Percentiles rank a stretch among this genome's conserved stretches.
These are phyloP conservation scores for Saccharomycopsis hybrid DNA, from an alignment of 1,139 yeast species.

Conservation along the genomic window DNA sequence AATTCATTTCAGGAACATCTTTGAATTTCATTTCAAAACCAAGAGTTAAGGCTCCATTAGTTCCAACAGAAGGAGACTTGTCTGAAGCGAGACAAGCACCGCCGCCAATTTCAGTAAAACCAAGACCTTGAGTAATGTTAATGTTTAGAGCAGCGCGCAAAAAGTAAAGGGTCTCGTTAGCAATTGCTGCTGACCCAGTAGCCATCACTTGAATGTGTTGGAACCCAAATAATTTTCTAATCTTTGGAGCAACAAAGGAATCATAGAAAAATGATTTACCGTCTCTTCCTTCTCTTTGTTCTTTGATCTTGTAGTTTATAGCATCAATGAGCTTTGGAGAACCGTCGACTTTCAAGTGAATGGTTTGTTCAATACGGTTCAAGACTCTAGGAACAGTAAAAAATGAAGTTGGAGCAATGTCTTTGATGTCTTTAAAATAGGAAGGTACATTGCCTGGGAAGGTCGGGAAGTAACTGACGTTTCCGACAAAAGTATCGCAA, in stretches of 20 bases:
- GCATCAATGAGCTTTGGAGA: constrained; percentile 31
- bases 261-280: constrained; percentile 16
- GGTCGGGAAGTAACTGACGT: constrained; percentile 37
- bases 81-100: constrained; percentile 34
- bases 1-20: constrained; percentile 55
- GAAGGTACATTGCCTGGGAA: constrained; percentile 25
- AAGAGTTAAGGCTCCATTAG: constrained; percentile 46
- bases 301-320: constrained; percentile 29
- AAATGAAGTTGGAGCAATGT: constrained; percentile 43
- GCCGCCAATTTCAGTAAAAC: constrained; percentile 51
- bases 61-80: constrained; percentile 34
- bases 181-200: constrained; percentile 58
- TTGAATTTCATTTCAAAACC: constrained; percentile 45
- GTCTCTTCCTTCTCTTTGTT: constrained; percentile 23
- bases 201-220: constrained; percentile 36
- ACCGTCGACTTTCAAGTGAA: constrained; percentile 30
- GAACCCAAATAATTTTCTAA: constrained; percentile 46
- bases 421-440: constrained; percentile 47
- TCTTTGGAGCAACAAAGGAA: constrained; percentile 29
- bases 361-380: constrained; percentile 46
- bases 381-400: constrained; percentile 57
- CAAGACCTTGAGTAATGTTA: constrained; percentile 47
- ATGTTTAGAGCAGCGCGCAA: constrained; percentile 6
- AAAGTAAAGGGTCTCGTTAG: constrained; percentile 24
- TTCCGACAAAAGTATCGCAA: constrained; percentile 31